Conservation (phyloP, 768 basidiomycete species). For the Rhizopogon rudus region DNA sequence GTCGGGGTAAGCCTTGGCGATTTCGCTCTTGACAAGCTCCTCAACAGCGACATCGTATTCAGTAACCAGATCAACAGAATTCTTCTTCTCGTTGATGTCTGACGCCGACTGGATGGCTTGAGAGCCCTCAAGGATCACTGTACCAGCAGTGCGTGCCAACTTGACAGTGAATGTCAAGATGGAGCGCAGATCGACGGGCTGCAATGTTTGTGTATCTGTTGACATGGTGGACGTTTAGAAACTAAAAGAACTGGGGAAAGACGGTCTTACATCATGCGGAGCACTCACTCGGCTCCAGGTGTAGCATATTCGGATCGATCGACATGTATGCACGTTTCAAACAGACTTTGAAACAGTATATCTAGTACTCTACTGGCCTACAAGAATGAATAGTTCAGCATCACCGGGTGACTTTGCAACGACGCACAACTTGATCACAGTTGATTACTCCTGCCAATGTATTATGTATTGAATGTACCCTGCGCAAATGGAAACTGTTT, state of each 20-base stretch:
- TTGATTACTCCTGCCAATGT: no score
- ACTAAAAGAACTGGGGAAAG: no score
- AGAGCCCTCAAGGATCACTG: slow-evolving; percentile 71
- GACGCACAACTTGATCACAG: no score
- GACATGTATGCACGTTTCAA: no score
- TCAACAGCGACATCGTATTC: slow-evolving; percentile 93
- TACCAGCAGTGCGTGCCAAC: slow-evolving; percentile 75
- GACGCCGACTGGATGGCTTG: slow-evolving; percentile 61
- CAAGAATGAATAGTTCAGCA: no score
- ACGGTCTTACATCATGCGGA: no score
- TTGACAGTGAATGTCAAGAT: slow-evolving; percentile 64
- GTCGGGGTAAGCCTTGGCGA: slow-evolving; percentile 59
- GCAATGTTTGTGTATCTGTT: slow-evolving; percentile 19
- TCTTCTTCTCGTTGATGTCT: slow-evolving; percentile 80
- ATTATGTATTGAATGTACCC: no score
- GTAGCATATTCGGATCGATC: no score
- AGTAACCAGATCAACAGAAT: slow-evolving; percentile 91
- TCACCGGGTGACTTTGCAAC: no score
- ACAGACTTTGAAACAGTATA: no score
- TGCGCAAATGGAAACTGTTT: slow-evolving; percentile 21
- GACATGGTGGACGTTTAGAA: slow-evolving; percentile 20
- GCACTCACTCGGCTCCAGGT: no score
- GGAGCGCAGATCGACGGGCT: slow-evolving; percentile 42
- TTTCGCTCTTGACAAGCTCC: slow-evolving; percentile 69
- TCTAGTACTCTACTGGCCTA: no score